Evolutionary conservation across 2,329 filamentous ascomycete species (phyloP).

Genomic region (Aspergillus viridinutans): DNA sequence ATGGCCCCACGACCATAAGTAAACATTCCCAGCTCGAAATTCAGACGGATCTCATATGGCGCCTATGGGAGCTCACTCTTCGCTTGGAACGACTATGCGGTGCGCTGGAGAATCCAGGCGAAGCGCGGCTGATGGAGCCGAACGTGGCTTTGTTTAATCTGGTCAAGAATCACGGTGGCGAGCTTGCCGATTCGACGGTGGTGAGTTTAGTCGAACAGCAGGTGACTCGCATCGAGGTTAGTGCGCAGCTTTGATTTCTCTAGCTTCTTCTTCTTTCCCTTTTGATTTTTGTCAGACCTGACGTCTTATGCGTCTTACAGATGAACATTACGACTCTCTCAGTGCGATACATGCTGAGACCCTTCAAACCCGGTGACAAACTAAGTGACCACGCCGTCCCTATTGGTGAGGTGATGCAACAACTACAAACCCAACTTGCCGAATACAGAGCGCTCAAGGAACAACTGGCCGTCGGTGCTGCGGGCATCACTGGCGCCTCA

Average conservation of each 20-base stretch:
- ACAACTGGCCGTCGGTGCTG: conserved; percentile 29
- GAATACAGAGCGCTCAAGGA: conserved; percentile 40
- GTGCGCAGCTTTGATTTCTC: conserved; percentile 27
- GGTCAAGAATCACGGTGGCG: conserved; percentile 68
- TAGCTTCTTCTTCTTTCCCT: not conserved
- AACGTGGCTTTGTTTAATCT: conserved; percentile 78
- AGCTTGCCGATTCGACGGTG: conserved; percentile 83
- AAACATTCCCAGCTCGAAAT: conserved; percentile 66
- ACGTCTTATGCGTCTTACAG: conserved; percentile 42
- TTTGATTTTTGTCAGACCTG: not conserved
- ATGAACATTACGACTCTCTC: conserved; percentile 75
- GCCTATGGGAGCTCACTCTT: conserved; percentile 81
- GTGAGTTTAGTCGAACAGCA: conserved; percentile 91
- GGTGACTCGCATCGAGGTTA: conserved; percentile 90
- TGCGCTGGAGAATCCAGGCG: conserved; percentile 68
- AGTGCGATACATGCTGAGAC: conserved; percentile 72
- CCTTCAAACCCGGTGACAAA: conserved; percentile 57
- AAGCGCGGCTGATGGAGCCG: conserved; percentile 65
- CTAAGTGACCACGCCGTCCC: conserved; percentile 72
- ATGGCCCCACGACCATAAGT: conserved; percentile 53
- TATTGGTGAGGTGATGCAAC: conserved; percentile 61
- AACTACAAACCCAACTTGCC: conserved; percentile 38
- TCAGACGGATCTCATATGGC: conserved; percentile 82
- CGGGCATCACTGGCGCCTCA: conserved; percentile 18
- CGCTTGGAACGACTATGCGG: conserved; percentile 92